Percentiles rank a stretch among this genome's conserved stretches.
phyloP scores from a whole-genome alignment of 2,329 filamentous ascomycete genomes.

The Cladophialophora immunda region DNA sequence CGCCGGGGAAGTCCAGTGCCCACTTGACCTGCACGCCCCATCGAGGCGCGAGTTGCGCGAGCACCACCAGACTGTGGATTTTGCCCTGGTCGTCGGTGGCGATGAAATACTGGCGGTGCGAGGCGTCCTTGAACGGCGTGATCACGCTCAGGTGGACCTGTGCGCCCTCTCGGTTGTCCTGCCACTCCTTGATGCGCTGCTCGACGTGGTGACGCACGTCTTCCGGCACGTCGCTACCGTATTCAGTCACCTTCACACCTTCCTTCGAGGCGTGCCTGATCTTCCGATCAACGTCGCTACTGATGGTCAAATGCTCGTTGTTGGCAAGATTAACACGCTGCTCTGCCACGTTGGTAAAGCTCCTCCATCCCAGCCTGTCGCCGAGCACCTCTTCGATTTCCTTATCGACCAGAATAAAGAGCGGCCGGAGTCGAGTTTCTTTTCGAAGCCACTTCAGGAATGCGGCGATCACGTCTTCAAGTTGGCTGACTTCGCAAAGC shows the following conservation, averaged over 20 bases:
- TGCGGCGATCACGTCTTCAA: slow-evolving; percentile 70
- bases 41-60: slow-evolving; percentile 76
- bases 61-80: slow-evolving; percentile 73
- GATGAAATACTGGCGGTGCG: slow-evolving; percentile 79
- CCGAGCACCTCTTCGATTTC: slow-evolving; percentile 76
- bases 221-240: slow-evolving; percentile 64
- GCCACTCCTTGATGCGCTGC: slow-evolving; percentile 75
- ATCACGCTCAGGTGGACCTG: slow-evolving; percentile 87
- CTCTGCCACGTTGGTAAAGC: slow-evolving; percentile 79
- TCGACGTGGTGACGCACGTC: slow-evolving; percentile 72
- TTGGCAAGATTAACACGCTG: slow-evolving; percentile 76
- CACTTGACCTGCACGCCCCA: slow-evolving; percentile 89
- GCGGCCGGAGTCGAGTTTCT: slow-evolving; percentile 67
- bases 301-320: slow-evolving; percentile 63
- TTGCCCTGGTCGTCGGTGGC: slow-evolving; percentile 72
- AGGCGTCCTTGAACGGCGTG: slow-evolving; percentile 77
- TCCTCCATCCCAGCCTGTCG: slow-evolving; percentile 77
- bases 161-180: slow-evolving; percentile 73
- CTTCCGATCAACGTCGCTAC: slow-evolving; percentile 68
- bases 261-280: slow-evolving; percentile 77
- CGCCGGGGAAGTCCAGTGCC: slow-evolving; percentile 80
- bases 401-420: slow-evolving; percentile 80
- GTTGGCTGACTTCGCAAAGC: slow-evolving; percentile 76
- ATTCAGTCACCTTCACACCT: slow-evolving; percentile 76
- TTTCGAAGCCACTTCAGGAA: slow-evolving; percentile 74